These are phyloP conservation scores for Venturia effusa DNA, from an alignment of 2,329 filamentous ascomycete genomes.

Conservation along the genomic window DNA sequence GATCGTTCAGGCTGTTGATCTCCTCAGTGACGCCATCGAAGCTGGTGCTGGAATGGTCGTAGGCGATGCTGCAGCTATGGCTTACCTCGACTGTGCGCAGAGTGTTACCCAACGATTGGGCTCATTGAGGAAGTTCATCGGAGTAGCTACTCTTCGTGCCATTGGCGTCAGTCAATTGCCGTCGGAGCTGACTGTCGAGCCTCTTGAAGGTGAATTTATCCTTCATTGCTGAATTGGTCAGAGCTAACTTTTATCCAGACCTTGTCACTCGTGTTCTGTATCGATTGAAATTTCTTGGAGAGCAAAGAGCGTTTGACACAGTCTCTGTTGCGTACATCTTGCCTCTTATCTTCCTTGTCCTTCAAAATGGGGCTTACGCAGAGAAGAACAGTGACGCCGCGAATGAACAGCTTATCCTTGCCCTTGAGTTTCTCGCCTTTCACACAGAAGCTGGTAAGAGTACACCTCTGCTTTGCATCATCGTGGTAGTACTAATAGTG, in stretches of 20 bases:
- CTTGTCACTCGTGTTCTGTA: conserved; percentile 85
- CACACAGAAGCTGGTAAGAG: conserved; percentile 71
- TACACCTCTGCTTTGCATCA: conserved; percentile 53
- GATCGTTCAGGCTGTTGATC: conserved; percentile 72
- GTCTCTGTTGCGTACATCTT: conserved; percentile 82
- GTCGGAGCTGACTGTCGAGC: conserved; percentile 62
- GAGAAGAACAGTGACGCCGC: conserved; percentile 58
- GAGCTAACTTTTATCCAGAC: conserved; percentile 21
- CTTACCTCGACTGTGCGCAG: conserved; percentile 71
- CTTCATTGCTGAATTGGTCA: neutral
- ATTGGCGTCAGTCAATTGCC: conserved; percentile 64
- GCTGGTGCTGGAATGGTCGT: conserved; percentile 74
- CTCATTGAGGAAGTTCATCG: conserved; percentile 68
- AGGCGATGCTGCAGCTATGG: conserved; percentile 64
- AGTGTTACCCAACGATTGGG: conserved; percentile 66
- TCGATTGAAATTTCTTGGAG: conserved; percentile 76
- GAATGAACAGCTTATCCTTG: conserved; percentile 82
- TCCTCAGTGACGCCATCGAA: conserved; percentile 63
- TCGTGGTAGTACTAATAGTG: conserved; percentile 55
- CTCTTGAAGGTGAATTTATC: conserved; percentile 34
- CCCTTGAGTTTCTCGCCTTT: conserved; percentile 78
- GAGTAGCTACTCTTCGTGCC: conserved; percentile 73
- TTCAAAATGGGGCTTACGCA: conserved; percentile 70
- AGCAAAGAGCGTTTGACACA: conserved; percentile 86
- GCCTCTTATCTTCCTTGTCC: conserved; percentile 67